phyloP scores from a whole-genome alignment of 148 eudicot species.

The Chenopodium suecicum region DNA sequence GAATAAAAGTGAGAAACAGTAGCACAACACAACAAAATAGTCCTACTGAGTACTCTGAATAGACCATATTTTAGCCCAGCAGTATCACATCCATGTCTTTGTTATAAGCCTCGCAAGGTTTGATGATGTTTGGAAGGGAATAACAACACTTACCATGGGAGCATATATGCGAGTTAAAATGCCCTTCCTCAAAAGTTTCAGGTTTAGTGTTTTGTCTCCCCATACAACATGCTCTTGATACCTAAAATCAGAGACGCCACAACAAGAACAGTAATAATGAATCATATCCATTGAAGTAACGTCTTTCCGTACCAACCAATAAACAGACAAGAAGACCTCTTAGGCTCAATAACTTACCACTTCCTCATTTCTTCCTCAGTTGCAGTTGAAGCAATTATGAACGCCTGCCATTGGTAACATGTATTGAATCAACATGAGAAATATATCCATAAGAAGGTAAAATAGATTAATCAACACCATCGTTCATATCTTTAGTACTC shows the following conservation, averaged over 20 bases:
- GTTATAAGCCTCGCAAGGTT: neutral
- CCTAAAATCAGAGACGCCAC: constrained; percentile 36
- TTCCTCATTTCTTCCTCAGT: constrained; percentile 85
- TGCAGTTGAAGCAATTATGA: constrained; percentile 91
- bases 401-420: constrained; percentile 54
- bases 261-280: neutral
- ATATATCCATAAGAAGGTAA: neutral
- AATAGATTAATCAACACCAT: neutral
- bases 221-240: constrained; percentile 90
- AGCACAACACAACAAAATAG: neutral
- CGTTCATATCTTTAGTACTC: neutral
- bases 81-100: neutral
- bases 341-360: constrained; percentile 52
- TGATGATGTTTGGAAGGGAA: neutral
- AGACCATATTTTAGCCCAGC: neutral
- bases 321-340: neutral
- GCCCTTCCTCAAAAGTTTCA: constrained; percentile 82
- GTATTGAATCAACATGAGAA: constrained; percentile 11
- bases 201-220: constrained; percentile 72
- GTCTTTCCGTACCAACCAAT: neutral
- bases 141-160: constrained; percentile 68
- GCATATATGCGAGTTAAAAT: constrained; percentile 82
- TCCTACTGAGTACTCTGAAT: neutral
- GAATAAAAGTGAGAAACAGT: neutral
- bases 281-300: neutral